A percentile compares a stretch with the other conserved stretches of the same genome.
phyloP scores from a whole-genome alignment of 257 asterid genomes.

The Plantago ovata region DNA sequence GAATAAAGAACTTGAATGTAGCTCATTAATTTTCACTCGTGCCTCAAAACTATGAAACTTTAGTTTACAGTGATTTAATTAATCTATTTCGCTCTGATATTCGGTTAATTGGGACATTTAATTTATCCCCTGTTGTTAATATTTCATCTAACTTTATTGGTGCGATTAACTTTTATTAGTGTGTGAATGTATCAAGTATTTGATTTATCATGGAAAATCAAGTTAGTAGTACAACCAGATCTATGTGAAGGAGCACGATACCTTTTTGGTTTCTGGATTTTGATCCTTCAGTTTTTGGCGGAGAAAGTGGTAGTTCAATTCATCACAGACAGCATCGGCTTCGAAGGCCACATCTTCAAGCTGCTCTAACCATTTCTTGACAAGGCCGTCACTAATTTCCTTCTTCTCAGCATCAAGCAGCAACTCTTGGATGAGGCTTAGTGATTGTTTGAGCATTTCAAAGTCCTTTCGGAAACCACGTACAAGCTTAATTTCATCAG shows the following conservation, averaged over 20 bases:
- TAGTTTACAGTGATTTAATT: too few species aligned
- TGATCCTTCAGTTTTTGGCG: background rate
- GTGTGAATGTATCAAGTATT: too few species aligned
- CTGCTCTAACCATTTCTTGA: background rate
- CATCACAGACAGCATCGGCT: conserved; percentile 17
- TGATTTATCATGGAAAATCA: background rate
- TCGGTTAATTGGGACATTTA: too few species aligned
- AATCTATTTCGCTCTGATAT: too few species aligned
- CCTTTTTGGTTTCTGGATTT: background rate
- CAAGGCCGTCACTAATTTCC: background rate
- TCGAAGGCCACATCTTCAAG: conserved; percentile 18
- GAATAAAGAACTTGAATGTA: too few species aligned
- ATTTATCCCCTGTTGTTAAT: too few species aligned
- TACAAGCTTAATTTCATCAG: too few species aligned
- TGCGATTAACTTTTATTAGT: too few species aligned
- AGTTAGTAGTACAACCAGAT: background rate
- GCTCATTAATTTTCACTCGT: too few species aligned
- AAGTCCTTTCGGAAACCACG: too few species aligned
- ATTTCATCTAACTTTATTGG: background rate
- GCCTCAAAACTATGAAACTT: too few species aligned
- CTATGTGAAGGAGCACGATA: conserved; percentile 8
- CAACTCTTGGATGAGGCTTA: conserved; percentile 1
- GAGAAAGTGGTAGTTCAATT: conserved; percentile 15
- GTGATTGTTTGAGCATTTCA: too few species aligned
- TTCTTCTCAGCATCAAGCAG: conserved; percentile 20